Evolutionary conservation across 2,329 filamentous ascomycete species (phyloP), one percentile per base, ranked within the genome.

Genomic region (Aspergillus sp.): DNA sequence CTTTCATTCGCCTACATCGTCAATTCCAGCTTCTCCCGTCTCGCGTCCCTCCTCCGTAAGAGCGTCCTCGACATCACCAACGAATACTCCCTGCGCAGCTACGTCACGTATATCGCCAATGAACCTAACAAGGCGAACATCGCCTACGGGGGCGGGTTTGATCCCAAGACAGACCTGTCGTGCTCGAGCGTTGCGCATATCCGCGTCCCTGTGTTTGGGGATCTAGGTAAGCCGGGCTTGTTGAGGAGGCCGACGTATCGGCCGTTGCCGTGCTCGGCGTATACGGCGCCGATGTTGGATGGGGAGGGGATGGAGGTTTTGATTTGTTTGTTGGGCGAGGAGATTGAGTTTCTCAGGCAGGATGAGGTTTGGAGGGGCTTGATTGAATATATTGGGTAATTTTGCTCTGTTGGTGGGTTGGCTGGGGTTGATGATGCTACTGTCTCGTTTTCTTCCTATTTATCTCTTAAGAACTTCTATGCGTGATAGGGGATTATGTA

Each of bases 181-280:
- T 64, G 57, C 20, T 62, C 60, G n/a, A 62, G 58, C 14, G 49
- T 65, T 3, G 63, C 65, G 2, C 63, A 67, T 51, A 32, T 64
- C 3, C 32, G 42, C 4, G 11, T 61, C 14, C 53, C 57, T 4
- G 31, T 18, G 5, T 65, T 67, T 52, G 64, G 63, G 14, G 31
- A 9, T 10, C 36, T 65, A 3, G 59, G 65, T 0, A 49, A 26
- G 3, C 60, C 62, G 6, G 57, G 54, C 3, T 54, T 62, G 24
- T 36, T 62, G 16, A 36, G 58, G 1, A 32, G 61, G 12, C 63
- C 63, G 9, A 61, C 55, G 6, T 57, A 54, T 49, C 57, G 55
- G 5, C 53, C 55, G 5, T 47, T 63, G 24, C 62, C 63, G 11
- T 58, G 62, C 11, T 59, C 53, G 5, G 59, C 57, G 50, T 65